phyloP scores from a whole-genome alignment of 371 early-diverging fungal genomes.

The Rhizopus stolonifer region DNA sequence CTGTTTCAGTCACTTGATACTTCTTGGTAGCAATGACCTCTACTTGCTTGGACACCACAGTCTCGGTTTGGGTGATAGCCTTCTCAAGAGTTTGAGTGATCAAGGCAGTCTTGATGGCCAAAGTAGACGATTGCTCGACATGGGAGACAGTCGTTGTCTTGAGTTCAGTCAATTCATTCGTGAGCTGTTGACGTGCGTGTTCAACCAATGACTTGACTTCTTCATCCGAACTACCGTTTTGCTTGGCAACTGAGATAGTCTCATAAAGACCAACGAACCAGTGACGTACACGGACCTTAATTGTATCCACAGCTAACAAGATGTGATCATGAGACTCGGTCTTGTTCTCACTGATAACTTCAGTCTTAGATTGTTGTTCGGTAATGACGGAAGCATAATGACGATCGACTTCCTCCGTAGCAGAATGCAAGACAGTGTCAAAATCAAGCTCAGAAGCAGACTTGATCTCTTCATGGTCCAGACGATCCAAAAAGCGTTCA shows the following conservation, averaged over 20 bases:
- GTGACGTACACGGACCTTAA: slow-evolving; percentile 35
- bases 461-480: slow-evolving; percentile 16
- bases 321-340: slow-evolving; percentile 16
- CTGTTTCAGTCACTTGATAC: slow-evolving; percentile 20
- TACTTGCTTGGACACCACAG: slow-evolving; percentile 22
- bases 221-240: slow-evolving; percentile 36
- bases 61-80: slow-evolving; percentile 30
- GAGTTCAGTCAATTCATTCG: slow-evolving; percentile 13
- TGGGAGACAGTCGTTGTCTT: slow-evolving; percentile 9
- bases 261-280: slow-evolving; percentile 29
- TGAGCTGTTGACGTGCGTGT: slow-evolving; percentile 27
- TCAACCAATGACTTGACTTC: slow-evolving; percentile 28
- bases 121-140: slow-evolving; percentile 19
- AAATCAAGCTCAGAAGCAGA: slow-evolving; percentile 21
- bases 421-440: slow-evolving; percentile 15
- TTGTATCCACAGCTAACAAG: slow-evolving; percentile 28
- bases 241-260: slow-evolving; percentile 22
- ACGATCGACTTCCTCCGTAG: slow-evolving; percentile 27
- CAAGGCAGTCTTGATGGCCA: slow-evolving; percentile 19
- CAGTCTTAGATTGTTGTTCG: slow-evolving; percentile 14
- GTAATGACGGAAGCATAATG: slow-evolving; percentile 21
- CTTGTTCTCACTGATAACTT: slow-evolving; percentile 1
- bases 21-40: slow-evolving; percentile 17
- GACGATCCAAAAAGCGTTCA: slow-evolving; percentile 26
- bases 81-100: slow-evolving; percentile 23